A percentile compares a stretch with the other conserved stretches of the same genome.
Evolutionary conservation across 1,284 basidiomycete species (phyloP).

Genomic region (Phaffia rhodozyma): DNA sequence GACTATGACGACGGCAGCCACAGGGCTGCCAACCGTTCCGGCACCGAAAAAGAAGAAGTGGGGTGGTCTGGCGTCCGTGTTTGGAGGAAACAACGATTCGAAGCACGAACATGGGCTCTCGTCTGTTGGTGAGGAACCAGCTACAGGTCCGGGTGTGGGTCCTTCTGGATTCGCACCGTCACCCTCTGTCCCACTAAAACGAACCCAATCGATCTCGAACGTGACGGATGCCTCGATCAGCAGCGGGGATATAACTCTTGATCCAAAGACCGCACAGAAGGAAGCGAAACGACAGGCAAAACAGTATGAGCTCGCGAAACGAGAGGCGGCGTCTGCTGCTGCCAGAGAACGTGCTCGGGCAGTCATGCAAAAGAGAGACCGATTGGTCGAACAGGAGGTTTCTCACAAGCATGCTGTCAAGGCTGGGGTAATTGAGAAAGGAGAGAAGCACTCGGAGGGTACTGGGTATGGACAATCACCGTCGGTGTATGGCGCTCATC

Average conservation of each 20-base stretch:
- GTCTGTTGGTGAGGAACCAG: conserved; percentile 52
- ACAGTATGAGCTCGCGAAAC: conserved; percentile 78
- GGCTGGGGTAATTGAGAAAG: conserved; percentile 28
- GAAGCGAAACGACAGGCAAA: conserved; percentile 70
- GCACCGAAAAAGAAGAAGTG: conserved; percentile 35
- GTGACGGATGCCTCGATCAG: conserved; percentile 11
- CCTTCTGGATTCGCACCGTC: conserved; percentile 34
- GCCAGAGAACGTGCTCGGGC: conserved; percentile 76
- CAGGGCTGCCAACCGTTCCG: conserved; percentile 14
- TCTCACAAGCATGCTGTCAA: conserved; percentile 18
- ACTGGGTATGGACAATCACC: conserved; percentile 2
- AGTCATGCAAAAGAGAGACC: conserved; percentile 83
- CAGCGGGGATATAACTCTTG: conserved; percentile 29
- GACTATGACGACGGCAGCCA: conserved; percentile 6
- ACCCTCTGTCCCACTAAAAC: conserved; percentile 60
- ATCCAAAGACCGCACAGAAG: conserved; percentile 79
- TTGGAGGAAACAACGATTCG: conserved; percentile 53
- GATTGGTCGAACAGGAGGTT: conserved; percentile 49
- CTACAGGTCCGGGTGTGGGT: conserved; percentile 24
- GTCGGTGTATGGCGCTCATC: neutral
- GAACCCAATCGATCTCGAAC: conserved; percentile 61
- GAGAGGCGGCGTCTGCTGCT: conserved; percentile 56
- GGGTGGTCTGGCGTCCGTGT: conserved; percentile 45
- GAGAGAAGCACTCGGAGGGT: conserved; percentile 47
- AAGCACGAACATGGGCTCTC: conserved; percentile 43